phyloP scores from a whole-genome alignment of 2,329 filamentous ascomycete genomes.

The Corniculantispora saksenae region DNA sequence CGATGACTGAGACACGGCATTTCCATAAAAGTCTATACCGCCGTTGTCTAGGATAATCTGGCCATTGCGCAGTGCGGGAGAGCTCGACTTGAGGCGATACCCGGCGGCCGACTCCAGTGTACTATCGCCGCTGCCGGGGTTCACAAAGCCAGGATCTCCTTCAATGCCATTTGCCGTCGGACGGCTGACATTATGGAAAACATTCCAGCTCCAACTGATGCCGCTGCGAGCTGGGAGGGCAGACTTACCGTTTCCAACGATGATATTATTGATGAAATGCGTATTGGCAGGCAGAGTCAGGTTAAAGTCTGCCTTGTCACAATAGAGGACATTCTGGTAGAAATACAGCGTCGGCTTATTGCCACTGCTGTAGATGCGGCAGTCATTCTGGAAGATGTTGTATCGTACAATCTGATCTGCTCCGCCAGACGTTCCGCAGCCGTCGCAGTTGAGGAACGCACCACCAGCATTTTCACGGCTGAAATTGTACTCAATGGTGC shows the following conservation, averaged over 20 bases:
- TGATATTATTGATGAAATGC: constrained; percentile 29
- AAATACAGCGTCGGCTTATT: constrained; percentile 25
- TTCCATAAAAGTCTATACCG: constrained; percentile 26
- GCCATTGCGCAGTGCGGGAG: constrained; percentile 24
- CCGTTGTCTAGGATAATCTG: constrained; percentile 24
- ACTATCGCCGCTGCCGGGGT: constrained; percentile 16
- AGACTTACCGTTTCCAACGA: constrained; percentile 27
- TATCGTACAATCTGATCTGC: constrained; percentile 29
- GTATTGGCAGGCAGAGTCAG: constrained; percentile 24
- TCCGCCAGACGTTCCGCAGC: constrained; percentile 27
- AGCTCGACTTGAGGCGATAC: constrained; percentile 23
- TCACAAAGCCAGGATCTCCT: constrained; percentile 23
- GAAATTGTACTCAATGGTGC: constrained; percentile 30
- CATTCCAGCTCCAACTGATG: constrained; percentile 26
- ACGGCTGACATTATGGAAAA: constrained; percentile 25
- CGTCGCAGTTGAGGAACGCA: constrained; percentile 30
- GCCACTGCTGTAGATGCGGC: constrained; percentile 28
- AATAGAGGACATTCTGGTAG: constrained; percentile 31
- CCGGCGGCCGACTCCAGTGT: constrained; percentile 21
- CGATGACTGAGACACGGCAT: constrained; percentile 18
- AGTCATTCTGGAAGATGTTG: constrained; percentile 31
- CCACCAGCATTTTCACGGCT: constrained; percentile 31
- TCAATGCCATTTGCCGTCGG: constrained; percentile 22
- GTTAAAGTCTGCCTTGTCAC: constrained; percentile 25
- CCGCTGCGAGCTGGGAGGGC: constrained; percentile 22